A percentile compares a stretch with the other conserved stretches of the same genome.
phyloP scores from a whole-genome alignment of 805 yeast species.

The Suhomyces pyralidae region DNA sequence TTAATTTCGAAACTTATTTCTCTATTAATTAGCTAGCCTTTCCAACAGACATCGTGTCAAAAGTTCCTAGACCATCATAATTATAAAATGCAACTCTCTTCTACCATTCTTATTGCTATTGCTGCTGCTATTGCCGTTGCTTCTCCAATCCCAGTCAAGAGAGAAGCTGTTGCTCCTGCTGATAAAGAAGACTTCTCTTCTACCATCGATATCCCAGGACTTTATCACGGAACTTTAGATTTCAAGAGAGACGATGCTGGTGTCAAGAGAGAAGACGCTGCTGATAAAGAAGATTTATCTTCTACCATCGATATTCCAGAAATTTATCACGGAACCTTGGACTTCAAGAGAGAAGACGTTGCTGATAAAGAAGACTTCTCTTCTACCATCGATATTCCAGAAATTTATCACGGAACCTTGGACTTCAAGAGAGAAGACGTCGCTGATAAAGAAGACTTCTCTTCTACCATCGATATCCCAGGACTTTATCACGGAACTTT shows the following conservation, averaged over 20 bases:
- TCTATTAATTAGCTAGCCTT: neutral
- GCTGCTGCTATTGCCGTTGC: neutral
- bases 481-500: neutral
- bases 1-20: neutral
- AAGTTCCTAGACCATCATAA: neutral
- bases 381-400: neutral
- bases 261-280: neutral
- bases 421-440: neutral
- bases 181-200: neutral
- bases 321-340: neutral
- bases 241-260: neutral
- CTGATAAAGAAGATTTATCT: neutral
- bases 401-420: neutral
- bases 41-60: neutral
- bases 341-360: neutral
- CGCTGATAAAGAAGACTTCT: neutral
- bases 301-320: neutral
- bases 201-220: neutral
- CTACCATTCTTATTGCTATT: neutral
- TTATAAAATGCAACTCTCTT: neutral
- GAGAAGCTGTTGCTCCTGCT: neutral
- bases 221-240: neutral
- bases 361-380: neutral
- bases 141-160: conserved; percentile 3
- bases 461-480: neutral